Percentiles rank a stretch among this genome's conserved stretches.
These are phyloP conservation scores for Cornus kousa DNA, from an alignment of 148 eudicot species.

Conservation along the genomic window DNA sequence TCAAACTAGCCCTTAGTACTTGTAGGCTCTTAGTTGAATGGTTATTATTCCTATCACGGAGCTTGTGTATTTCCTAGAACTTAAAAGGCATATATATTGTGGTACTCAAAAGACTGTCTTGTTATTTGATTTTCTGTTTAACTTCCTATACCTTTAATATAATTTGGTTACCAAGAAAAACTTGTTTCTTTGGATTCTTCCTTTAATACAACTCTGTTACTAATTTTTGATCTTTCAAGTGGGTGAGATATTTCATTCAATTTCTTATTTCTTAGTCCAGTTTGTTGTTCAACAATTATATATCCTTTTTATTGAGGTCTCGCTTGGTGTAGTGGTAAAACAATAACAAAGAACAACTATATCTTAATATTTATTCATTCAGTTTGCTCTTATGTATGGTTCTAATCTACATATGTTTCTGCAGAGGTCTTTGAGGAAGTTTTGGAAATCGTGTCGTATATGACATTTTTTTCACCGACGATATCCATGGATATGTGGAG, in stretches of 20 bases:
- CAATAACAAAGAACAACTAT: too few species aligned
- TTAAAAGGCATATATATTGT: not conserved
- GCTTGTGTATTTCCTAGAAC: too few species aligned
- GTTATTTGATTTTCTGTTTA: not conserved
- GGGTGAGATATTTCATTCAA: not conserved
- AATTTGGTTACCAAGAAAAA: too few species aligned
- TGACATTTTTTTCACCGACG: slow-evolving; percentile 92
- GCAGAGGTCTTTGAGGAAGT: slow-evolving; percentile 99
- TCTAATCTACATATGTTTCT: slow-evolving; percentile 7
- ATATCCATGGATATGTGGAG: slow-evolving; percentile 98
- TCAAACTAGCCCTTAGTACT: not conserved
- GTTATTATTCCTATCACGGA: too few species aligned
- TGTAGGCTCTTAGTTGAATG: not conserved
- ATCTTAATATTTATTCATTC: not conserved
- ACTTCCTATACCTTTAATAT: not conserved
- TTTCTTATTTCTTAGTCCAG: not conserved
- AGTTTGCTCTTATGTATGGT: not conserved
- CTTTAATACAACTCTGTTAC: not conserved
- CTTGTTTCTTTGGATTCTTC: not conserved
- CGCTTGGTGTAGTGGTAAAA: too few species aligned
- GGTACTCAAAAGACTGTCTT: not conserved
- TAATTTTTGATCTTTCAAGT: not conserved
- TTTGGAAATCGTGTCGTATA: slow-evolving; percentile 92
- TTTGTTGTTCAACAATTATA: too few species aligned
- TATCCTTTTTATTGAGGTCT: too few species aligned